Percentiles rank a stretch among this genome's conserved stretches.
Conservation (phyloP, 768 basidiomycete genomes). For the Psilocybe subaeruginosa region DNA sequence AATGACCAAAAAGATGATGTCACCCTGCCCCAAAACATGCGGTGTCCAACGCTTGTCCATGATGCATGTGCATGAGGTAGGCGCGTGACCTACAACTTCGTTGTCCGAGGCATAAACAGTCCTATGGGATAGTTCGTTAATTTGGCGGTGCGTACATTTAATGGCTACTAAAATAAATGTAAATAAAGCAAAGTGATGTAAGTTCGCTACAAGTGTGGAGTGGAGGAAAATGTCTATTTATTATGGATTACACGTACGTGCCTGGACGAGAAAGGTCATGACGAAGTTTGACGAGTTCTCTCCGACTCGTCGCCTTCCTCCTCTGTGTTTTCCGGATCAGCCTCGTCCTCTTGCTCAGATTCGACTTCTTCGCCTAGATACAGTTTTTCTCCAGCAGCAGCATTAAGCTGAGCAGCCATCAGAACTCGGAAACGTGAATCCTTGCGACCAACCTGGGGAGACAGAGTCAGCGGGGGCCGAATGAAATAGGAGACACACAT, state of each 20-base stretch:
- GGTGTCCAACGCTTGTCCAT: neutral
- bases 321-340: conserved; percentile 12
- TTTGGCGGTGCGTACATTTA: conserved; percentile 5
- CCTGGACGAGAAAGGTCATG: conserved; percentile 4
- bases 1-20: conserved; percentile 11
- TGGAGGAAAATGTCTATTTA: conserved; percentile 9
- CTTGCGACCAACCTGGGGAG: conserved; percentile 55
- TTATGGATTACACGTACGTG: conserved; percentile 18
- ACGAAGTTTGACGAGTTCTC: conserved; percentile 1
- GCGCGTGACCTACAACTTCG: neutral
- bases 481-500: conserved; percentile 22
- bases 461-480: neutral
- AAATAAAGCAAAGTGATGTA: conserved; percentile 17
- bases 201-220: conserved; percentile 17
- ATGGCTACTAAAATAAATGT: conserved; percentile 18
- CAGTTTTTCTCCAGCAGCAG: conserved; percentile 38
- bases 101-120: conserved; percentile 1
- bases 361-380: conserved; percentile 6
- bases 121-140: conserved; percentile 1
- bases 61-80: conserved; percentile 2
- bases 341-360: conserved; percentile 14
- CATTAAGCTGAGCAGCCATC: conserved; percentile 87
- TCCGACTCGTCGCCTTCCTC: conserved; percentile 3
- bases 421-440: conserved; percentile 83
- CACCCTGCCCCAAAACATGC: conserved; percentile 8